phyloP scores from a whole-genome alignment of 1,139 yeast genomes.

The Candida frijolesensis region DNA sequence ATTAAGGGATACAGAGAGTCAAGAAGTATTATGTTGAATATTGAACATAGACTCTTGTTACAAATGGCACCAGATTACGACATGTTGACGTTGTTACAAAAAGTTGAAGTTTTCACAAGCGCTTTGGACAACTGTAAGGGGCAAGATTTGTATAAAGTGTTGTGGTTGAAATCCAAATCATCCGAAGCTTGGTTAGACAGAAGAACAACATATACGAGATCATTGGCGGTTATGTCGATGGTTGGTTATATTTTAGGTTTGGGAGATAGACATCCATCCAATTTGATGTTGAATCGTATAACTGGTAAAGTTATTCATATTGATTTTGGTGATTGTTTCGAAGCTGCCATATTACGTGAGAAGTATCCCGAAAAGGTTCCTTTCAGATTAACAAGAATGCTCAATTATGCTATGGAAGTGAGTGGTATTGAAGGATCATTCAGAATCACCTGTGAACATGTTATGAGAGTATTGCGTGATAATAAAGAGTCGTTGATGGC shows the following conservation, averaged over 20 bases:
- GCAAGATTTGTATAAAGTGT: slow-evolving; percentile 90
- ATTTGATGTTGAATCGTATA: slow-evolving; percentile 88
- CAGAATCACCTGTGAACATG: slow-evolving; percentile 95
- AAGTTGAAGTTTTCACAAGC: slow-evolving; percentile 94
- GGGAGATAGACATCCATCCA: slow-evolving; percentile 98
- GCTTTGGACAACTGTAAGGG: slow-evolving; percentile 96
- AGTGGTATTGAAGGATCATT: slow-evolving; percentile 98
- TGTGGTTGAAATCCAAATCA: slow-evolving; percentile 94
- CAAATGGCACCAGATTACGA: slow-evolving; percentile 99
- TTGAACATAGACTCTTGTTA: slow-evolving; percentile 92
- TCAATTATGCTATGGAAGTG: slow-evolving; percentile 98
- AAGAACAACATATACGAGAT: slow-evolving; percentile 92
- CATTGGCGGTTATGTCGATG: slow-evolving; percentile 98
- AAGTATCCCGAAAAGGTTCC: slow-evolving; percentile 99
- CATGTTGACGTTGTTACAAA: slow-evolving; percentile 80
- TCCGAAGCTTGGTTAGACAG: slow-evolving; percentile 98
- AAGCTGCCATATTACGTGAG: slow-evolving; percentile 94
- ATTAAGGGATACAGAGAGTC: slow-evolving; percentile 92
- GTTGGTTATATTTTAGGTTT: slow-evolving; percentile 94
- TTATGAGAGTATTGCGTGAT: slow-evolving; percentile 90
- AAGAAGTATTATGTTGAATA: slow-evolving; percentile 82
- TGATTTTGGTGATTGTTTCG: slow-evolving; percentile 99
- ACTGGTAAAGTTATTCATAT: slow-evolving; percentile 96
- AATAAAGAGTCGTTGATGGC: slow-evolving; percentile 98
- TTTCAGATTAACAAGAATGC: slow-evolving; percentile 93